Percentiles rank a stretch among this genome's conserved stretches.
Conservation (phyloP, 2,329 filamentous ascomycete genomes). For the Phoma herbarum region DNA sequence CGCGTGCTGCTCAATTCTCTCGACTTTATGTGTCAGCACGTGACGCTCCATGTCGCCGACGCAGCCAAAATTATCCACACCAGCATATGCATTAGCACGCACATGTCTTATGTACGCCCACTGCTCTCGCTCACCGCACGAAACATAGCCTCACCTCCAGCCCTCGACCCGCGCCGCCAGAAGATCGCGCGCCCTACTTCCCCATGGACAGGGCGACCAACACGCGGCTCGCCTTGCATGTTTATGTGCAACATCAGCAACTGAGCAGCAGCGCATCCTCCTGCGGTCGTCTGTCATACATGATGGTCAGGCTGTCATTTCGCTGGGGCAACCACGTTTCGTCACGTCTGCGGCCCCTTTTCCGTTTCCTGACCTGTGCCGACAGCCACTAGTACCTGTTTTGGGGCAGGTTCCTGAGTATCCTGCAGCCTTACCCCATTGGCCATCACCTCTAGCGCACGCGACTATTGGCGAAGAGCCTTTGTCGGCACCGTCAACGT, state of each 20-base stretch:
- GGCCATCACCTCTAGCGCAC: conserved; percentile 25
- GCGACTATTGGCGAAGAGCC: conserved; percentile 28
- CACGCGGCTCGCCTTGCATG: conserved; percentile 18
- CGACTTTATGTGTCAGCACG: conserved; percentile 27
- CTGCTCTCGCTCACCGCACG: conserved; percentile 29
- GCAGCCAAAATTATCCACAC: conserved; percentile 23
- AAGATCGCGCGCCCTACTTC: conserved; percentile 9
- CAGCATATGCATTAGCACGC: conserved; percentile 35
- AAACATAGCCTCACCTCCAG: conserved; percentile 23
- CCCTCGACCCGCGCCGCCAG: conserved; percentile 12
- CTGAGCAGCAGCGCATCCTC: conserved; percentile 3
- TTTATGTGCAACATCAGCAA: conserved; percentile 1
- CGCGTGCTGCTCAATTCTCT: conserved; percentile 18
- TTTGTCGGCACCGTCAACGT: conserved; percentile 37
- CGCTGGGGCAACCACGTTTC: conserved; percentile 26
- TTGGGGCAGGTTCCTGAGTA: conserved; percentile 43
- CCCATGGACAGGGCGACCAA: conserved; percentile 1
- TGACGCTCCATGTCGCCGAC: conserved; percentile 32
- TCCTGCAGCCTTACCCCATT: conserved; percentile 46
- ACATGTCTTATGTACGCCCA: conserved; percentile 35
- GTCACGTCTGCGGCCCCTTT: conserved; percentile 28
- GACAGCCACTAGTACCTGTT: conserved; percentile 33
- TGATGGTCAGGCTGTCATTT: conserved; percentile 31
- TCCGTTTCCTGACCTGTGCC: conserved; percentile 27
- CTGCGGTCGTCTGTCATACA: conserved; percentile 17